phyloP scores from a whole-genome alignment of 1,284 basidiomycete species.

The Ceratobasidium sp. region DNA sequence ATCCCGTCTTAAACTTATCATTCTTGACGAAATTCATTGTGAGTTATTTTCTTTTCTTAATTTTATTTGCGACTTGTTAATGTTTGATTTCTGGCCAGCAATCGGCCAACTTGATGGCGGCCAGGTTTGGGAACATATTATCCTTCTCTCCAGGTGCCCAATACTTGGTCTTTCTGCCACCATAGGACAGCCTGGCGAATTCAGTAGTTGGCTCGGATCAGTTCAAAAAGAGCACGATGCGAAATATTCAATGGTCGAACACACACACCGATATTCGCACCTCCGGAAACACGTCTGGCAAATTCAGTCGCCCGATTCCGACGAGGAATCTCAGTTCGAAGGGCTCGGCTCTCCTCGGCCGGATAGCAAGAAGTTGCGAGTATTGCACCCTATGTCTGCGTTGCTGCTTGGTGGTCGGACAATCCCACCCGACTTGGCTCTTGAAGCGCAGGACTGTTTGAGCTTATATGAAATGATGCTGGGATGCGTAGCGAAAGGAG shows the following conservation, averaged over 20 bases:
- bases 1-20: conserved; percentile 71
- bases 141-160: conserved; percentile 71
- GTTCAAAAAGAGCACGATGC: conserved; percentile 69
- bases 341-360: neutral
- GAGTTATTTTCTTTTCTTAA: neutral
- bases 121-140: conserved; percentile 75
- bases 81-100: conserved; percentile 49
- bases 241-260: conserved; percentile 67
- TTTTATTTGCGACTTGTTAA: neutral
- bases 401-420: conserved; percentile 62
- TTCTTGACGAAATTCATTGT: conserved; percentile 74
- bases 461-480: conserved; percentile 61
- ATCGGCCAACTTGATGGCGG: conserved; percentile 76
- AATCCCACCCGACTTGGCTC: conserved; percentile 68
- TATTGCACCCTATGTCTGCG: conserved; percentile 69
- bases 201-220: conserved; percentile 70
- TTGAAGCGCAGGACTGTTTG: conserved; percentile 68
- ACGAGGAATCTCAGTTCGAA: neutral
- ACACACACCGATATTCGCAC: conserved; percentile 75
- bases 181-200: conserved; percentile 69
- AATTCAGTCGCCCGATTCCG: neutral
- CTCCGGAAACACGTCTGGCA: conserved; percentile 71
- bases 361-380: conserved; percentile 52
- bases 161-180: conserved; percentile 78
- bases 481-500: conserved; percentile 47